Base-by-base conservation (phyloP, 495 filamentous ascomycete species). In the Oidiodendron maius region DNA sequence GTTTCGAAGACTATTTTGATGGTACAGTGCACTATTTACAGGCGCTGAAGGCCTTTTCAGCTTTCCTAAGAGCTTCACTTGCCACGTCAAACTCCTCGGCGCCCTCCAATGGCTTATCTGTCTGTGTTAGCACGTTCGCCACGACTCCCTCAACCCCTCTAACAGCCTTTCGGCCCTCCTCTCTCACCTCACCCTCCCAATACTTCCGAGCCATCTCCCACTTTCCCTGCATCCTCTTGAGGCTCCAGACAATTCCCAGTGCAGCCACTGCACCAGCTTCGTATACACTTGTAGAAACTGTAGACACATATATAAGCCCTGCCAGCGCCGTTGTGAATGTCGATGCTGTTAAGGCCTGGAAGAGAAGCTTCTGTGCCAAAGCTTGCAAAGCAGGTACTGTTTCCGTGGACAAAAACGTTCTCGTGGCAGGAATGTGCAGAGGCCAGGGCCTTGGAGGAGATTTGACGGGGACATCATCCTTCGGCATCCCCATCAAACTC, bases 221-320 rank as follows among this genome's bases (percentile, higher is more conserved):
- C 55, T 77, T 69, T 53, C 64, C 80, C 64, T 96, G 91, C 68
- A 96, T 72, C 17, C 83, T 71, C 18, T 82, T 67, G 52, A 91
- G 58, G 46, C 84, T 82, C 70, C 82, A 86, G 3, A 86, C 81
- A 4, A 88, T 56, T 6, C 89, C 90, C 4, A 94, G 62, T 2
- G 87, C 89, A 0, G 81, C 87, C n/a, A 96, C 68, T 12, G 84
- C 86, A 24, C 84, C 80, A 11, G 85, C 82, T 63, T 91, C 87
- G 60, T 94, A 94, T 0, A 86, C 47, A 4, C 69, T 64, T 0
- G 72, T 70, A 8, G 64, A 58, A 16, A 68, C 47, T 1, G 67
- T 68, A 11, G 51, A 61, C n/a, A 58, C 22, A 40, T 62, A 59
- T 30, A 57, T 55, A 8, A 57, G 20, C 8, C 32, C 56, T 1